Percentiles rank a stretch among this genome's conserved stretches.
These are phyloP conservation scores for Nicotiana sylvestris DNA, from an alignment of 257 asterid species.

Conservation along the genomic window DNA sequence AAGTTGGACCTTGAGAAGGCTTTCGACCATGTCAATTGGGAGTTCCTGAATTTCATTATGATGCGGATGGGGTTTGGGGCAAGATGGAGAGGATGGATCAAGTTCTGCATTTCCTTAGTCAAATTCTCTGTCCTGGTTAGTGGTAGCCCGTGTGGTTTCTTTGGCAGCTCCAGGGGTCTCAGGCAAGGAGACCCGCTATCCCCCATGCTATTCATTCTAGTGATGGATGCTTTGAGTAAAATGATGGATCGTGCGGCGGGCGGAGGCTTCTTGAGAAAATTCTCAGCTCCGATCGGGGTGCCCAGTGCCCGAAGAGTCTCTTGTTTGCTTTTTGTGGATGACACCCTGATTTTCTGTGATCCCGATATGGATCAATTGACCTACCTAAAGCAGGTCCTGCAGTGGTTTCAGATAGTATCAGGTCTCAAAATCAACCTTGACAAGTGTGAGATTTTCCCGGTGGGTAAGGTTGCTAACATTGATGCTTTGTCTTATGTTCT, in stretches of 20 bases:
- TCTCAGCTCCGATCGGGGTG: background rate
- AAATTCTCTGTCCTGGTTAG: background rate
- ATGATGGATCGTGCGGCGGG: background rate
- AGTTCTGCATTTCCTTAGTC: background rate
- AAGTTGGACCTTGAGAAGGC: background rate
- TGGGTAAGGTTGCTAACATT: background rate
- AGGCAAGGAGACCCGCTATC: background rate
- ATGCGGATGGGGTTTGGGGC: background rate
- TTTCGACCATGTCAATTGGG: background rate
- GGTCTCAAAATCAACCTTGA: background rate
- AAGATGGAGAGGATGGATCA: background rate
- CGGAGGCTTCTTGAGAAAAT: background rate
- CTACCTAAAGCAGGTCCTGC: background rate
- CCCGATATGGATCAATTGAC: background rate
- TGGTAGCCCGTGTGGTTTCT: background rate
- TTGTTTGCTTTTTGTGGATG: too few species aligned
- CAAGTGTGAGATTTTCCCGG: background rate
- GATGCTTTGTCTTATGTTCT: background rate
- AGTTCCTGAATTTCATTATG: background rate
- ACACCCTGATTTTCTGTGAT: too few species aligned
- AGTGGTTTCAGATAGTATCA: background rate
- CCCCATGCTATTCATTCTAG: background rate
- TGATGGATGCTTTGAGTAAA: background rate
- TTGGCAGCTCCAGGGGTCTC: background rate
- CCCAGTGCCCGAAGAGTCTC: background rate